Percentiles rank a stretch among this genome's conserved stretches.
phyloP scores from a whole-genome alignment of 2,329 filamentous ascomycete genomes.

The Beauveria medogensis region DNA sequence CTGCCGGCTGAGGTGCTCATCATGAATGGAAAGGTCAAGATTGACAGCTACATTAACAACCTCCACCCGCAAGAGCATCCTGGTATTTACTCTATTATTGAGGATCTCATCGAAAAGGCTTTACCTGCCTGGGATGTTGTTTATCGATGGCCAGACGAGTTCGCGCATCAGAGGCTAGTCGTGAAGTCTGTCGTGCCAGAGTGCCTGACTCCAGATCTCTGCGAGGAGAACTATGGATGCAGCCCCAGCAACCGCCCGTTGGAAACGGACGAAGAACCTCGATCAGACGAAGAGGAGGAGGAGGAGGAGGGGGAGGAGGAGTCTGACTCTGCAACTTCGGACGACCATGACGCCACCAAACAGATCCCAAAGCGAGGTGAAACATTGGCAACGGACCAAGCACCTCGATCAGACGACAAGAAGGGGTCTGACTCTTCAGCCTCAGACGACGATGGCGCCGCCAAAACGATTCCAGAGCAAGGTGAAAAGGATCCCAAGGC shows the following conservation, averaged over 20 bases:
- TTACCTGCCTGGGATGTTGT: conserved; percentile 38
- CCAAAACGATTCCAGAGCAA: conserved; percentile 12
- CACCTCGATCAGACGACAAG: background rate
- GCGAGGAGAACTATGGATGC: conserved; percentile 11
- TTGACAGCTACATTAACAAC: conserved; percentile 47
- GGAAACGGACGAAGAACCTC: conserved; percentile 14
- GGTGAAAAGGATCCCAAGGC: background rate
- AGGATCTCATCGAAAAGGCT: conserved; percentile 28
- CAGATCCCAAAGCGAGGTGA: conserved; percentile 18
- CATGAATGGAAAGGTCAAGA: conserved; percentile 24
- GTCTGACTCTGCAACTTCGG: too few species aligned
- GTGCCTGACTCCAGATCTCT: background rate
- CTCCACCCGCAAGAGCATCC: conserved; percentile 35
- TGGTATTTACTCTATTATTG: conserved; percentile 31
- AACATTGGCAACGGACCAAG: conserved; percentile 13
- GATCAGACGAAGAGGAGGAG: too few species aligned
- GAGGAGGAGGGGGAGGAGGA: too few species aligned
- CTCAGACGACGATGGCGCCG: too few species aligned
- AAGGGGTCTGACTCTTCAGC: too few species aligned
- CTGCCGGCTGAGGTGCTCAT: conserved; percentile 43
- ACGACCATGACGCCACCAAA: too few species aligned
- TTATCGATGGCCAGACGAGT: conserved; percentile 22
- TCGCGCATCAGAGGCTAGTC: conserved; percentile 18
- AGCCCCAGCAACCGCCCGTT: conserved; percentile 15
- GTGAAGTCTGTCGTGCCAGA: background rate